Evolutionary conservation across 805 yeast species (phyloP), one percentile per base, ranked within the genome.

Genomic region (Osmozyma mogii): DNA sequence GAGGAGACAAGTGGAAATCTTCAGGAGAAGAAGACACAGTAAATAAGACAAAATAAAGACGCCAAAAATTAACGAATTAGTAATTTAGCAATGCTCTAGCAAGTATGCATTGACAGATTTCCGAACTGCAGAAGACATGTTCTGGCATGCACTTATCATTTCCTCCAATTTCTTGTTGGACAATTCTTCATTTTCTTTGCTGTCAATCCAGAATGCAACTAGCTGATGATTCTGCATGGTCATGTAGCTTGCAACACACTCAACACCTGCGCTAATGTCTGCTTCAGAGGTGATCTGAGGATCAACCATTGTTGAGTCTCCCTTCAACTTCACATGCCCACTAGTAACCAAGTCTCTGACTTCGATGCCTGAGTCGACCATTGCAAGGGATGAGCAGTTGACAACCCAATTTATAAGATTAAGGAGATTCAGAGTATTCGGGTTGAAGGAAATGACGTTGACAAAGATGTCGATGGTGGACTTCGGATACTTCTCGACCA

Each of bases 361-460:
- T 44, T 88, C 94, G 16, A 89, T 75, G 6, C 87, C 87, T 0
- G 96, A 79, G 53, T 92, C 92, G 0, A 83, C 76, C 33, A 92
- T 53, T 0, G 96, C 94, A 29, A 85, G 50, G 3, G 82, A 72
- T 0, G 83, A 68, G 22, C 76, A 68, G 39, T 76, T 78, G n/a
- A 73, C 64, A 3, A 78, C 58, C 58, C 77, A 72, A 15, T 69
- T 64, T 14, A 62, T 49, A 30, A 68, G 54, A 27, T 68, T 61
- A 25, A 61, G 44, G 28, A 65, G 44, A 6, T 50, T 47, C 15
- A 30, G 14, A 9, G 53, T 45, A 28, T 48, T 44, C 10, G 53
- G 31, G 16, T 47, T 40, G 3, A 61, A 48, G n/a, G 78, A 64
- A 17, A 88, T 66, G 6, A 89, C 60, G 22, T 79, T 72, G 5